These are phyloP conservation scores for Phytophthora fragariae DNA, from an alignment of 352 stramenopile genomes.

Conservation along the genomic window DNA sequence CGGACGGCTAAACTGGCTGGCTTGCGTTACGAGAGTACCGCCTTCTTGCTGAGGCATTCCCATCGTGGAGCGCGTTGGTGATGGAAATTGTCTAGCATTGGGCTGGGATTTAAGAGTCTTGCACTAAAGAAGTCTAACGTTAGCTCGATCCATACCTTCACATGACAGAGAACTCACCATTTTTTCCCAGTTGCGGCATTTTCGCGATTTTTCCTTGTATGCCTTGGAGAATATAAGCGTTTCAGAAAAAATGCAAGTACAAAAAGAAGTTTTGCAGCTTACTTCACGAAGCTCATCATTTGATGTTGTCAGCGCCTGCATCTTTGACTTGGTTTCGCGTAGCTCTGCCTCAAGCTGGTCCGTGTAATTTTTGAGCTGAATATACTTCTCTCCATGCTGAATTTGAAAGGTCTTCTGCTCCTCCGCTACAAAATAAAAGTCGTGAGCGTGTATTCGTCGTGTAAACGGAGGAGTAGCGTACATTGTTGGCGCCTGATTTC, in stretches of 20 bases:
- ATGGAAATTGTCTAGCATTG: conserved; percentile 61
- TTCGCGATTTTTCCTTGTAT: conserved; percentile 88
- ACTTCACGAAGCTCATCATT: conserved; percentile 86
- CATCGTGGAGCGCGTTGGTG: conserved; percentile 55
- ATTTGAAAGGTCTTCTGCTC: conserved; percentile 84
- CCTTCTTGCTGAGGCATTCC: conserved; percentile 44
- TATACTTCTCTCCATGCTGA: conserved; percentile 88
- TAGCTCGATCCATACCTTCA: background rate
- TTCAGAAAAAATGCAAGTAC: background rate
- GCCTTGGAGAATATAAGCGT: conserved; percentile 40
- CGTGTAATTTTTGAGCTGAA: conserved; percentile 88
- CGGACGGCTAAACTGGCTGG: conserved; percentile 57
- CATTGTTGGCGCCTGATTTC: conserved; percentile 80
- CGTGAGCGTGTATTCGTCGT: background rate
- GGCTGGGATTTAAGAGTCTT: conserved; percentile 73
- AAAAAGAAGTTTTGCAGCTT: background rate
- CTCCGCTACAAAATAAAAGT: conserved; percentile 49
- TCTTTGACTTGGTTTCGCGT: conserved; percentile 82
- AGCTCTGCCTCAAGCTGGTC: conserved; percentile 87
- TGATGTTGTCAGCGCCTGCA: conserved; percentile 72
- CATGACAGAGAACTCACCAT: conserved; percentile 54
- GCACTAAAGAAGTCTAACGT: conserved; percentile 47
- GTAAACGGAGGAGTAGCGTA: conserved; percentile 21
- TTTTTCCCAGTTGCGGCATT: conserved; percentile 91
- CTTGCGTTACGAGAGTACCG: conserved; percentile 38